Evolutionary conservation across 2,329 filamentous ascomycete genomes (phyloP).

Genomic region (Cladophialophora exuberans): DNA sequence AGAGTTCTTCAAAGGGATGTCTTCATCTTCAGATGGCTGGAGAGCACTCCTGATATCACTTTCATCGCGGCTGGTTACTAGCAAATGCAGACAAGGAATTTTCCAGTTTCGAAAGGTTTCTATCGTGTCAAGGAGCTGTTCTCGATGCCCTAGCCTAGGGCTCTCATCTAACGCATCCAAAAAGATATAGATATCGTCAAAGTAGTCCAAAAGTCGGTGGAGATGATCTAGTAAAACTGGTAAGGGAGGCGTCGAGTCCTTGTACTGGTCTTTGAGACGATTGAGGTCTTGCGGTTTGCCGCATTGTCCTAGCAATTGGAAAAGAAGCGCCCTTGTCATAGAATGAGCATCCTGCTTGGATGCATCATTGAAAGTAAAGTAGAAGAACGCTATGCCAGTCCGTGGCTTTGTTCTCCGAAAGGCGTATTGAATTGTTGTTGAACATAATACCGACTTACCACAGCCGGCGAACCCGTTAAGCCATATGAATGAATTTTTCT

Average conservation of each 20-base stretch:
- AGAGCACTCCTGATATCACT: constrained; percentile 29
- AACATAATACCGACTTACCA: constrained; percentile 38
- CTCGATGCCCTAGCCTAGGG: constrained; percentile 13
- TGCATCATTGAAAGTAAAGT: constrained; percentile 35
- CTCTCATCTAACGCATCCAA: constrained; percentile 31
- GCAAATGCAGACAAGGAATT: constrained; percentile 33
- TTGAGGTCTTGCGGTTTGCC: not conserved
- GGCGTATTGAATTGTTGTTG: constrained; percentile 34
- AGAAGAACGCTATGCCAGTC: constrained; percentile 34
- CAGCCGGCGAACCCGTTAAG: constrained; percentile 37
- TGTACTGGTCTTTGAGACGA: not conserved
- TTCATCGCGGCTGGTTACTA: constrained; percentile 35
- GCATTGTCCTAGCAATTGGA: constrained; percentile 33
- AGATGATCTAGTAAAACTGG: not conserved
- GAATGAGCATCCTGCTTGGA: constrained; percentile 30
- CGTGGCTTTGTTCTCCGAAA: constrained; percentile 16
- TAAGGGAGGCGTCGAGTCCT: not conserved
- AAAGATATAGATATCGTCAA: constrained; percentile 26
- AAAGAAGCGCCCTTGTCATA: constrained; percentile 34
- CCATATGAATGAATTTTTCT: constrained; percentile 36
- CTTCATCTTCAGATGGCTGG: constrained; percentile 18
- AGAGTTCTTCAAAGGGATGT: constrained; percentile 25
- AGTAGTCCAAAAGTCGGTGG: constrained; percentile 5
- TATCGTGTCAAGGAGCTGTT: constrained; percentile 21
- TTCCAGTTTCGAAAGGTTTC: constrained; percentile 25